These are phyloP conservation scores for Leonotis leonurus DNA, from an alignment of 257 asterid genomes.

Conservation along the genomic window DNA sequence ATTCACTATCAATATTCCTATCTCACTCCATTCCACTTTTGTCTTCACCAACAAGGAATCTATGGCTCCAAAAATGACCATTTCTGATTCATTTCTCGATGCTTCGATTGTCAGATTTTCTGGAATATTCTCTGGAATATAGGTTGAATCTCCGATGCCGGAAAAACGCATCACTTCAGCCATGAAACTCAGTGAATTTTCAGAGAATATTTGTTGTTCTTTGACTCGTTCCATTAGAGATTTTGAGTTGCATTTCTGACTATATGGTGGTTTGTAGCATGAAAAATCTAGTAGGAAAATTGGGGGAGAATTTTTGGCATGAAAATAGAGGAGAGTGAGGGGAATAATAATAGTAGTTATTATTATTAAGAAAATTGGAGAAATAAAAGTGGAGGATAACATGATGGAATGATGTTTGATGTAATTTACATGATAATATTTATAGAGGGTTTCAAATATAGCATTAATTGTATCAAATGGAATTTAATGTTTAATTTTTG, in stretches of 20 bases:
- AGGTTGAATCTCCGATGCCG: slow-evolving; percentile 45
- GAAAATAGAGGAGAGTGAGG: neutral
- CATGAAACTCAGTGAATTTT: slow-evolving; percentile 4
- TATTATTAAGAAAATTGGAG: neutral
- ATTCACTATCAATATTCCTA: slow-evolving; percentile 47
- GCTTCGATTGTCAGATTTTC: slow-evolving; percentile 30
- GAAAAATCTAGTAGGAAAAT: slow-evolving; percentile 45
- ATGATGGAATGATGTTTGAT: neutral
- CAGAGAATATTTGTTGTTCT: neutral
- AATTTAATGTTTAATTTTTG: too few relatives aligned
- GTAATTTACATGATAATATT: neutral
- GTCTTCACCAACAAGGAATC: slow-evolving; percentile 38
- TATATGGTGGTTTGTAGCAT: slow-evolving; percentile 47
- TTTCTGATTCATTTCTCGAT: slow-evolving; percentile 45
- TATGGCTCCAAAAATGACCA: slow-evolving; percentile 49
- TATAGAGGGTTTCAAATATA: neutral
- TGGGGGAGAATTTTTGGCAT: neutral
- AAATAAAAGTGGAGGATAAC: neutral
- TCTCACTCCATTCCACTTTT: slow-evolving; percentile 26
- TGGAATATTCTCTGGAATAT: slow-evolving; percentile 26
- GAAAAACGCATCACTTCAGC: slow-evolving; percentile 13
- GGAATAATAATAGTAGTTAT: neutral
- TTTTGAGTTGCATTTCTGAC: slow-evolving; percentile 29
- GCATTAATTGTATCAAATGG: too few relatives aligned
- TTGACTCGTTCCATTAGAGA: neutral